phyloP scores from a whole-genome alignment of 2,329 filamentous ascomycete genomes.

The Epicoccum sorghinum region DNA sequence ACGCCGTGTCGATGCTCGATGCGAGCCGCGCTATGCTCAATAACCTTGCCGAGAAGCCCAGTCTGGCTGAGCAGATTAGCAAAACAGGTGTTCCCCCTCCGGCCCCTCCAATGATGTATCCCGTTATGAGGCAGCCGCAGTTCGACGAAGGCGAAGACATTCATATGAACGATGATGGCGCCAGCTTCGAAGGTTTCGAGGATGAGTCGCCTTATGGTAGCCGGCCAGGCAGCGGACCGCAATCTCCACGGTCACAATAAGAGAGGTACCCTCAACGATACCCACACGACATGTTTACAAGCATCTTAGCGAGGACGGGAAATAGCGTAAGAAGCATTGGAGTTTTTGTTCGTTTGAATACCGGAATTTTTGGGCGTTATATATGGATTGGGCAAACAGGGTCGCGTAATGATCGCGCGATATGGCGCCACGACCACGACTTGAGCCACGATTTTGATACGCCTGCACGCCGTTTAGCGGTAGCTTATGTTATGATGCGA shows the following conservation, averaged over 20 bases:
- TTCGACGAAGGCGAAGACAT: conserved; percentile 30
- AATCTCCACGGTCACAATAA: conserved; percentile 29
- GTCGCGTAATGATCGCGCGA: conserved; percentile 18
- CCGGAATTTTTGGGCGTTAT: conserved; percentile 9
- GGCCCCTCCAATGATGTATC: conserved; percentile 30
- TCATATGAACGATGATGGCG: conserved; percentile 36
- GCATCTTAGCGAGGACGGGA: conserved; percentile 5
- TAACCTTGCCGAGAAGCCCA: conserved; percentile 53
- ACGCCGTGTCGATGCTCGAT: conserved; percentile 54
- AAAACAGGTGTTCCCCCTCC: conserved; percentile 46
- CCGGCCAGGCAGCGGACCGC: conserved; percentile 26
- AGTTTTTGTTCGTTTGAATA: not conserved
- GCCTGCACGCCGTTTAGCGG: not conserved
- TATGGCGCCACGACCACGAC: conserved; percentile 19
- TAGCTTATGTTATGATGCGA: conserved; percentile 10
- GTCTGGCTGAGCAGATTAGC: conserved; percentile 46
- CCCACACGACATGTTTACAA: not conserved
- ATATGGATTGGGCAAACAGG: conserved; percentile 8
- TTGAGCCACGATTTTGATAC: conserved; percentile 15
- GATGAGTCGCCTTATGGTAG: conserved; percentile 35
- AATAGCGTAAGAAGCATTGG: not conserved
- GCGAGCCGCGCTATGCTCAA: conserved; percentile 53
- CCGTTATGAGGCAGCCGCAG: conserved; percentile 30
- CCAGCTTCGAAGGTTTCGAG: conserved; percentile 43
- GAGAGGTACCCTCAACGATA: not conserved